Base-by-base conservation (phyloP, 176 grass and related monocot species). In the Cymbopogon citratus region DNA sequence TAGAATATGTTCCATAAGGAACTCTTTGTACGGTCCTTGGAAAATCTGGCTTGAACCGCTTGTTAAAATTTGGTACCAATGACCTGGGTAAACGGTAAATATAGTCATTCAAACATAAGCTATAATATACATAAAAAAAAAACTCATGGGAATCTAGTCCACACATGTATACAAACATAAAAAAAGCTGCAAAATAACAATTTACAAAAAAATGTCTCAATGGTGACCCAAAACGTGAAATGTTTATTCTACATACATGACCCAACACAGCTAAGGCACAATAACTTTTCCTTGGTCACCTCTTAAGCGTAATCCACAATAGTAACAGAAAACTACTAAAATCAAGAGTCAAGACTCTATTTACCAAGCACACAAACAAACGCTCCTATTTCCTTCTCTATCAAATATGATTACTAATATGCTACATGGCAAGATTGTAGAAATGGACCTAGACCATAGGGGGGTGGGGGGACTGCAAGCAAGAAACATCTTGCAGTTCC, bases 41-140 rank as follows among this genome's bases (percentile, higher is more conserved):
- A 80, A 77, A 92, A 67, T 92, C 87, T 69, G 71, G 65, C 76
- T 89, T 89, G 54, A 89, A 89, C 39, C 87, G 90, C 80, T 92
- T 92, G 41, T 45, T 76, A 86, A 76, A 76, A 89, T 74, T 81
- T 8, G 57, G 74, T 12, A 64, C 69, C 46, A 89, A 27, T 76
- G 83, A 86, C 57, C 90, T 85, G 78, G 9, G 19, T 66, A 80
- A 86, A 31, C 57, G 13, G 11, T 70, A 80, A 83, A 15, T 72
- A 57, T 19, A 33, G 12, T 41, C 12, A 81, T 63, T 66, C 24
- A 41, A 81, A 65, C 7, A 73, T 19, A 73, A 40, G 5, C 38
- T 12, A 46, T 73, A 45, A 33, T 33, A 33, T 4, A 87, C n/a
- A 56, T 16, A 64, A 2, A 33, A 19, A 19, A 38, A 9, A 63